phyloP scores from a whole-genome alignment of 2,329 filamentous ascomycete species.

The Monilinia fructicola region DNA sequence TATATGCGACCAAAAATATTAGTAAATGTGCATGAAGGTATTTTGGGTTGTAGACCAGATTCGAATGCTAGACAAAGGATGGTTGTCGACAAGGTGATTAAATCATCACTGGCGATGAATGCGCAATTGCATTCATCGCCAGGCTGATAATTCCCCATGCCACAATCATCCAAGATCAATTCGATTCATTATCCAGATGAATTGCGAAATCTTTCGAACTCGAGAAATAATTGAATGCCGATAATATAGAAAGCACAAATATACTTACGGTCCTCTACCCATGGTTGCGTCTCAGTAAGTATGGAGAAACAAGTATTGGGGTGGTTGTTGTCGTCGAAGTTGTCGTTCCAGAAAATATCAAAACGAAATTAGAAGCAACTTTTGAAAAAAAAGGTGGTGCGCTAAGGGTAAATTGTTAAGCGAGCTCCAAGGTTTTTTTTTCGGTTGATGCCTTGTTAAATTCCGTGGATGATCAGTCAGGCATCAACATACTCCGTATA shows the following conservation, averaged over 20 bases:
- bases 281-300: conserved; percentile 42
- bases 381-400: conserved; percentile 14
- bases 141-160: neutral
- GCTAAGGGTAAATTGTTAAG: conserved; percentile 18
- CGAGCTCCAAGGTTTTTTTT: neutral
- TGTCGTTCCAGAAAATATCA: conserved; percentile 14
- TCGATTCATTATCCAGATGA: neutral
- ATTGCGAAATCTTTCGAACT: neutral
- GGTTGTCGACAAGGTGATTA: neutral
- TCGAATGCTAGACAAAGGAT: neutral
- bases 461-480: neutral
- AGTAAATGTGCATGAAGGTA: conserved; percentile 4
- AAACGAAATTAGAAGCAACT: neutral
- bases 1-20: conserved; percentile 44
- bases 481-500: neutral
- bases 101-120: neutral
- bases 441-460: neutral
- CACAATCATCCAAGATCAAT: neutral
- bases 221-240: neutral
- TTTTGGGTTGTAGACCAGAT: neutral
- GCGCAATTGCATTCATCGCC: neutral
- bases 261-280: conserved; percentile 49
- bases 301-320: conserved; percentile 23
- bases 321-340: conserved; percentile 24
- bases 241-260: neutral